These are phyloP conservation scores for Talaromyces verruculosus DNA, from an alignment of 2,329 filamentous ascomycete genomes.

Conservation along the genomic window DNA sequence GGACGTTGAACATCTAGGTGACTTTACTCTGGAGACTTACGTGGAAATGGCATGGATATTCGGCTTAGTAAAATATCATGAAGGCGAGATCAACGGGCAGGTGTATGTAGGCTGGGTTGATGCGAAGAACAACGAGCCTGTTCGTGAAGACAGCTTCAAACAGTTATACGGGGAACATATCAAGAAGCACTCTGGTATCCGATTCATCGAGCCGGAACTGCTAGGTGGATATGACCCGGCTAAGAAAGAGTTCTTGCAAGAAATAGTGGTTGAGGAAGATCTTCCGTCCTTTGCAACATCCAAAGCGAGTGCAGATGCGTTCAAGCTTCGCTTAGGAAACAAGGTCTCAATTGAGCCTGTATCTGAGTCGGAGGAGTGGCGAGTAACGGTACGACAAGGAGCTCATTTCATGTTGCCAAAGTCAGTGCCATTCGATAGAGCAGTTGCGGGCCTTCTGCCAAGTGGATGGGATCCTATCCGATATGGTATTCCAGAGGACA, in stretches of 20 bases:
- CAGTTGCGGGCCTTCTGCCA: conserved; percentile 90
- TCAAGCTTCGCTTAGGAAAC: conserved; percentile 92
- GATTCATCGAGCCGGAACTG: conserved; percentile 95
- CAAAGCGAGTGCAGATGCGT: conserved; percentile 95
- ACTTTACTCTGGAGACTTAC: conserved; percentile 96
- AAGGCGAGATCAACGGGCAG: conserved; percentile 91
- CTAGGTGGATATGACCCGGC: conserved; percentile 94
- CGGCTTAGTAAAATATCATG: conserved; percentile 98
- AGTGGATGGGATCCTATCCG: conserved; percentile 96
- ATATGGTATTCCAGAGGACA: conserved; percentile 95
- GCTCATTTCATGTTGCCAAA: conserved; percentile 94
- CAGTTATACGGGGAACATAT: conserved; percentile 95
- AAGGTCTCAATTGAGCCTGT: conserved; percentile 98
- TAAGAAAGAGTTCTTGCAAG: conserved; percentile 97
- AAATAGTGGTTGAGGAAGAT: conserved; percentile 95
- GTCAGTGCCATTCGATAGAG: conserved; percentile 91
- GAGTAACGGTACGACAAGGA: conserved; percentile 90
- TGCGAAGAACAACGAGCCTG: conserved; percentile 85
- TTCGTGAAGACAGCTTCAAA: conserved; percentile 98
- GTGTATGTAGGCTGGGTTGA: conserved; percentile 97
- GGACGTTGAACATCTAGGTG: conserved; percentile 97
- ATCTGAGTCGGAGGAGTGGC: conserved; percentile 87
- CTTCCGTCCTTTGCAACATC: conserved; percentile 95
- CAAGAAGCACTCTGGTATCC: conserved; percentile 93
- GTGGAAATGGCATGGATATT: conserved; percentile 99